Percentiles rank a stretch among this genome's conserved stretches.
phyloP scores from a whole-genome alignment of 495 filamentous ascomycete genomes.

The Lentithecium fluviatile region DNA sequence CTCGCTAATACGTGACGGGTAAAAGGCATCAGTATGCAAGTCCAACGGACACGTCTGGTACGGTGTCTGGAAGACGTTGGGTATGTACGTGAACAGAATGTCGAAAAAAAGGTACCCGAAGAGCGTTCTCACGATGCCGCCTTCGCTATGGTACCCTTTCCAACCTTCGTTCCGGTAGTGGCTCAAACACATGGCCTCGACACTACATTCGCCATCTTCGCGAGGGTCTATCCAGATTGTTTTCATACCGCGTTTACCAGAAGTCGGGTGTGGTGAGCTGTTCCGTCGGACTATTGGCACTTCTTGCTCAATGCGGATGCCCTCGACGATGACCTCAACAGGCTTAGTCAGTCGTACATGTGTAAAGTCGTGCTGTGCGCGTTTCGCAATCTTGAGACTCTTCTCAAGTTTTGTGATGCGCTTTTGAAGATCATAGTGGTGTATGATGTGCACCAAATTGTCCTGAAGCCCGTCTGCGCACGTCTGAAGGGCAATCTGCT shows the following conservation, averaged over 20 bases:
- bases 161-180: slow-evolving; percentile 79
- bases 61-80: slow-evolving; percentile 93
- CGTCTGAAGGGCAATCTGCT: slow-evolving; percentile 70
- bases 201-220: slow-evolving; percentile 68
- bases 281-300: slow-evolving; percentile 1
- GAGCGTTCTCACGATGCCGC: slow-evolving; percentile 83
- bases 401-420: slow-evolving; percentile 87
- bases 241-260: slow-evolving; percentile 57
- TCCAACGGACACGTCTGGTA: slow-evolving; percentile 94
- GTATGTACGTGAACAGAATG: slow-evolving; percentile 87
- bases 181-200: slow-evolving; percentile 91
- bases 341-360: slow-evolving; percentile 76
- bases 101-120: slow-evolving; percentile 93
- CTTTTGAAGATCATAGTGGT: slow-evolving; percentile 93
- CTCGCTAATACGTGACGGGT: slow-evolving; percentile 75
- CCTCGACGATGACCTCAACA: slow-evolving; percentile 69
- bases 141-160: slow-evolving; percentile 93
- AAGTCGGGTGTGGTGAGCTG: slow-evolving; percentile 30
- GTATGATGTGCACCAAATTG: slow-evolving; percentile 81
- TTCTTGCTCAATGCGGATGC: slow-evolving; percentile 67
- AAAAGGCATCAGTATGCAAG: slow-evolving; percentile 92
- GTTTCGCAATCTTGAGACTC: slow-evolving; percentile 74
- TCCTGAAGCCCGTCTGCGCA: slow-evolving; percentile 88
- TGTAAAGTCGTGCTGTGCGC: slow-evolving; percentile 89
- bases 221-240: slow-evolving; percentile 79